Evolutionary conservation across 345 rosid genomes (phyloP).

Genomic region (Lepidium africanum): DNA sequence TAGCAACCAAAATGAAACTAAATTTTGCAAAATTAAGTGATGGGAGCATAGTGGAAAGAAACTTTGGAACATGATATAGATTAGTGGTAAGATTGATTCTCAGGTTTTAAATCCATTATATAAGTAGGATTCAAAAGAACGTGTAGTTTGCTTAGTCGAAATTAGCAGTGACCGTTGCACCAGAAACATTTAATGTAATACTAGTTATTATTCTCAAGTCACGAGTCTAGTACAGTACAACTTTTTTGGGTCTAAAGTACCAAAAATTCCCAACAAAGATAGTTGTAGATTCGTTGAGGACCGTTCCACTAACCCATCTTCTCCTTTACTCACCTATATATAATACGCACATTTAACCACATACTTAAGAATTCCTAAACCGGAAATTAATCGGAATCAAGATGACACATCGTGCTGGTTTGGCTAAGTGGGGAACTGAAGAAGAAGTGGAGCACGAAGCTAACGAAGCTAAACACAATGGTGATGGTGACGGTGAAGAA

Average conservation of each 20-base stretch:
- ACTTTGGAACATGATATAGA: no score
- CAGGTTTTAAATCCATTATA: no score
- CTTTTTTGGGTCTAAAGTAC: not conserved
- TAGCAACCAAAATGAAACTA: no score
- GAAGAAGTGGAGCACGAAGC: constrained; percentile 5
- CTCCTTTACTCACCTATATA: constrained; percentile 1
- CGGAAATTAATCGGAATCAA: not conserved
- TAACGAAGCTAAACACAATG: not conserved
- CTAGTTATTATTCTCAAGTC: not conserved
- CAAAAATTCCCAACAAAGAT: constrained; percentile 20
- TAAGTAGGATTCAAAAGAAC: no score
- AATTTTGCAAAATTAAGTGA: no score
- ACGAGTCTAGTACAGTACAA: not conserved
- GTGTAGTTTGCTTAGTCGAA: no score
- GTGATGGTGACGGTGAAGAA: not conserved
- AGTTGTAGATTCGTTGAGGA: constrained; percentile 25
- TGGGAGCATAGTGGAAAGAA: no score
- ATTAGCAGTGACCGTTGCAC: not conserved
- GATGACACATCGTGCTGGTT: constrained; percentile 13
- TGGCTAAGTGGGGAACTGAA: not conserved
- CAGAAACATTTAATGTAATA: not conserved
- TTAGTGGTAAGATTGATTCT: no score
- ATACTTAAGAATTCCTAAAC: not conserved
- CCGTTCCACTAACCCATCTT: constrained; percentile 29
- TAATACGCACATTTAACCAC: not conserved